These are phyloP conservation scores for Vanilla planifolia DNA, from an alignment of 106 monocot species.

Conservation along the genomic window DNA sequence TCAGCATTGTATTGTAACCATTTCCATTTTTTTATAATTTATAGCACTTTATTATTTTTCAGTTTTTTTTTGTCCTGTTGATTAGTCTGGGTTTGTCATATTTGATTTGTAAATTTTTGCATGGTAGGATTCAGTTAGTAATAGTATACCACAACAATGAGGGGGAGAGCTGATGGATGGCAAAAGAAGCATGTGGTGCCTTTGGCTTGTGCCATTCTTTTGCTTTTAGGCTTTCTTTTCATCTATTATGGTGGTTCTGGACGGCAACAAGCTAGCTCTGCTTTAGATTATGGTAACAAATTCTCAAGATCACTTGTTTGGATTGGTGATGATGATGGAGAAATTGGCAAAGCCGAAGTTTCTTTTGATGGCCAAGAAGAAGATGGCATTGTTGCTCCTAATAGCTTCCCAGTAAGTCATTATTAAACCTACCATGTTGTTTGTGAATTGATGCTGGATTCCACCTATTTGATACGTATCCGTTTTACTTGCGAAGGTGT, in stretches of 20 bases:
- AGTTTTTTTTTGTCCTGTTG: too few relatives aligned
- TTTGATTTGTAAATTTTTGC: too few relatives aligned
- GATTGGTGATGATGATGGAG: conserved; percentile 34
- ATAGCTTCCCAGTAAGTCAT: conserved; percentile 57
- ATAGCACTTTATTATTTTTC: too few relatives aligned
- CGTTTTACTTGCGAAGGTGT: conserved; percentile 28
- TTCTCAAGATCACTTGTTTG: conserved; percentile 45
- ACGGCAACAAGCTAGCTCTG: conserved; percentile 22
- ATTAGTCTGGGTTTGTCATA: too few relatives aligned
- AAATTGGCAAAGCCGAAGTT: conserved; percentile 29
- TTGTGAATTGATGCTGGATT: background rate
- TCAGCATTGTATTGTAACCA: too few relatives aligned
- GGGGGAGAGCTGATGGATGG: conserved; percentile 47
- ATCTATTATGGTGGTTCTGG: conserved; percentile 36
- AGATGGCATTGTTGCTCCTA: conserved; percentile 25
- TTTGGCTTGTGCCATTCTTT: conserved; percentile 24
- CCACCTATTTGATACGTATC: background rate
- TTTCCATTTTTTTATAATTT: too few relatives aligned
- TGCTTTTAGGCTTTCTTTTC: conserved; percentile 31
- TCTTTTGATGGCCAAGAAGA: conserved; percentile 29
- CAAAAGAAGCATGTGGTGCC: conserved; percentile 46
- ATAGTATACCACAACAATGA: conserved; percentile 21
- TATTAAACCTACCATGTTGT: background rate
- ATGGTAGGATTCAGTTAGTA: too few relatives aligned
- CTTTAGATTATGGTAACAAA: conserved; percentile 43